Base-by-base conservation (phyloP, 2,329 filamentous ascomycete genomes). In the Botrytis tulipae region DNA sequence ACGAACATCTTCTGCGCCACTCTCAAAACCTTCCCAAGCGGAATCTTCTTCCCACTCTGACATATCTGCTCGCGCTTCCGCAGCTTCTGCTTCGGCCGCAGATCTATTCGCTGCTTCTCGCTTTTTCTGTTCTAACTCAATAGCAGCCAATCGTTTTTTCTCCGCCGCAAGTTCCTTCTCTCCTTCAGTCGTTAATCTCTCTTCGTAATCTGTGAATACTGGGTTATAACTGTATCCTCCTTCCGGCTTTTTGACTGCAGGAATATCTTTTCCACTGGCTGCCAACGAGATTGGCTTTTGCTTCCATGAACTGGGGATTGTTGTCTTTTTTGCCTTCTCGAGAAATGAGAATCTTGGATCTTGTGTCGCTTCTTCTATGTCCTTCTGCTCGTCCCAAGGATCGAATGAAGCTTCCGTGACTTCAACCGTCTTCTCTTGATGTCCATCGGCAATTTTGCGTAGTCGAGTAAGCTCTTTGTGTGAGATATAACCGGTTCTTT, bases 181-280 rank as follows among this genome's bases (percentile, higher is more conserved):
- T 63, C 93, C 92, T 82, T 97, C 93, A 60, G 89, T 86, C 32
- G 88, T 87, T 62, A 97, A 84, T 25, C 95, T 88, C 14, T 89
- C 87, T 78, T 95, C 91, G 87, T 97, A 99, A 76, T 97, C 94
- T 76, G 90, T 88, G 78, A 97, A 97, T 9, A 89, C 85, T 0
- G 96, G 96, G 82, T 99, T 99, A 85, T 99, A 99, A 78, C 93
- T 97, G 82, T 91, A 93, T 74, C 93, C 94, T 25, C 91, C 93
- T 10, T 90, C 87, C 1, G 96, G 96, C 79, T 90, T 92, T 75
- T 88, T 86, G 0, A 99, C 92, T 4, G 94, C 91, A 1, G 93
- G 92, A 14, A 97, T 86, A 0, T 87, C 83, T 82, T 95, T 97
- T 54, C 94, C 95, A 80, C 87, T 93, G 61, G 92, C 92, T n/a